Evolutionary conservation across 2,329 filamentous ascomycete genomes (phyloP).

Genomic region (Ophiocordyceps camponoti-floridani): DNA sequence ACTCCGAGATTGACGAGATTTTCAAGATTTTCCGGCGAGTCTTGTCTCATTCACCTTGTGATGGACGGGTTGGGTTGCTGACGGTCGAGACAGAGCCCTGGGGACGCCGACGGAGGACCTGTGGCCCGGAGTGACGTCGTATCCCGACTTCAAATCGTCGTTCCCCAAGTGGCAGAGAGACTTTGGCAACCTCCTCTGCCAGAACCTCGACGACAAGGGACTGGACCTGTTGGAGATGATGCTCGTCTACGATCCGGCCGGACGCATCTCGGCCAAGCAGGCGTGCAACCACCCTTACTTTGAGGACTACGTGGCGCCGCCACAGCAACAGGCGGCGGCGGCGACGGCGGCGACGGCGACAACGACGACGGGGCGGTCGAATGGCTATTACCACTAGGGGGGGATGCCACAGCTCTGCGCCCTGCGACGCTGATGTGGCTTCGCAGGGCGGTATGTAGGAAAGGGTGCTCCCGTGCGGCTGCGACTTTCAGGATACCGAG

Average conservation of each 20-base stretch:
- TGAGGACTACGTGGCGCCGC: slow-evolving; percentile 16
- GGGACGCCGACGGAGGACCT: slow-evolving; percentile 67
- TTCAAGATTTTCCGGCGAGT: slow-evolving; percentile 52
- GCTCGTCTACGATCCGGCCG: slow-evolving; percentile 74
- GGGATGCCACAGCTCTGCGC: slow-evolving; percentile 3
- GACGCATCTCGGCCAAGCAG: slow-evolving; percentile 77
- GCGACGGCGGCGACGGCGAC: slow-evolving; percentile 9
- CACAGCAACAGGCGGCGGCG: too few relatives aligned
- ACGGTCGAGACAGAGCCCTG: slow-evolving; percentile 34
- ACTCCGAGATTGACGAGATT: slow-evolving; percentile 43
- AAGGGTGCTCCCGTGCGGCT: neutral
- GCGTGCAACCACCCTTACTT: slow-evolving; percentile 78
- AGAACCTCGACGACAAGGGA: slow-evolving; percentile 53
- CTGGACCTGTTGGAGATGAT: slow-evolving; percentile 51
- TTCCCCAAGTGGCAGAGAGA: slow-evolving; percentile 84
- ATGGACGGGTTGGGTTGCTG: neutral
- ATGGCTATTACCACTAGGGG: slow-evolving; percentile 19
- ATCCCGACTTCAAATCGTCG: slow-evolving; percentile 81
- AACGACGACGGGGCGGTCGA: slow-evolving; percentile 10
- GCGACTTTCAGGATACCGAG: neutral
- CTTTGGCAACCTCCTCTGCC: slow-evolving; percentile 45
- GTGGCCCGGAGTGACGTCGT: slow-evolving; percentile 88
- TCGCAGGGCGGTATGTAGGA: too few relatives aligned
- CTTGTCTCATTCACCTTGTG: neutral
- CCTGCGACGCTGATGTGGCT: neutral